Base-by-base conservation (phyloP, 1,284 basidiomycete genomes). In the Sporisorium scitamineum region DNA sequence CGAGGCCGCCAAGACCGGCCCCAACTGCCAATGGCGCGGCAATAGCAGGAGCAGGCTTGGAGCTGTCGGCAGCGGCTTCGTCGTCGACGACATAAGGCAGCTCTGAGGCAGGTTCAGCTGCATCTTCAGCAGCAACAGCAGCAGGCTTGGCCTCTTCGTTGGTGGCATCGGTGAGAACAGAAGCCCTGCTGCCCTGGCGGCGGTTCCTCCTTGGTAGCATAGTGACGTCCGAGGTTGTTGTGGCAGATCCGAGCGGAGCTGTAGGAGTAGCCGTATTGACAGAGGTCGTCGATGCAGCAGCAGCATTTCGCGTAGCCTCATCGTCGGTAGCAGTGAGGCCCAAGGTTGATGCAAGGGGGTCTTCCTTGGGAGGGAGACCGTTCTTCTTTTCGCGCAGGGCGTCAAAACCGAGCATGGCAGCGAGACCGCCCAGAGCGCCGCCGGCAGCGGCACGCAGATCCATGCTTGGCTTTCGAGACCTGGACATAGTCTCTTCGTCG, bases 381-480 rank as follows among this genome's bases (percentile, higher is more conserved):
- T 67, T 65, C 54, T 70, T 77, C 26, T 54, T 60, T 29, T 77
- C 75, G 37, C 63, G 66, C 22, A 77, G 63, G 6, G 70, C 66
- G 45, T 77, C 75, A 24, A 73, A 64, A 51, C 75, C 75, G 41
- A 77, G 67, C 70, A 73, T 73, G 57, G 70, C 70, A 24, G 70
- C 75, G 18, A 77, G 70, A 42, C 75, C 70, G 16, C 75, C 75
- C 5, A 77, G 60, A 6, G 70, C 75, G 22, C 75, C 70, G n/a
- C 75, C 70, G 2, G 75, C 75, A 47, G 74, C 69, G 9, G 69
- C 66, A 18, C 68, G 69, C 24, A 76, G 61, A 29, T 68, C 69
- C 58, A 72, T 71, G 50, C 69, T 72, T 18, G 69, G 69, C 53
- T 71, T 72, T 39, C 69, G 61, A 20, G 69, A 71, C 18, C 59